A percentile compares a stretch with the other conserved stretches of the same genome.
Conservation (phyloP, 148 eudicot genomes). For the Vaccinium myrtillus region DNA sequence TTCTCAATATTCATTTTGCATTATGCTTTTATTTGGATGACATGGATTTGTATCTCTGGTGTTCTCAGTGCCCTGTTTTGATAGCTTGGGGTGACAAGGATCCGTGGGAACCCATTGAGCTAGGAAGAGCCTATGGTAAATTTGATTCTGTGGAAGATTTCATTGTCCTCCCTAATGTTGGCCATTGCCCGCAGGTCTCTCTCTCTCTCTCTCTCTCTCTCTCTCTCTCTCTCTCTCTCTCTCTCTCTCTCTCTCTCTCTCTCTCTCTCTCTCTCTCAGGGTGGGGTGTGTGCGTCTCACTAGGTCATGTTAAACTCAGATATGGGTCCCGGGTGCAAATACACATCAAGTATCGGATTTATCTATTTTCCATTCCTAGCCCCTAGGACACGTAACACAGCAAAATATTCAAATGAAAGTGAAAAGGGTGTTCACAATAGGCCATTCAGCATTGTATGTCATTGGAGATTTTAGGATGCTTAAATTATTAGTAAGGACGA, state of each 20-base stretch:
- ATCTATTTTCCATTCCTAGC: background rate
- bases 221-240: constrained; percentile 9
- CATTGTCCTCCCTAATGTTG: constrained; percentile 79
- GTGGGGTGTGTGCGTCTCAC: background rate
- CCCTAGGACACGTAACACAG: background rate
- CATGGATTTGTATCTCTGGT: background rate
- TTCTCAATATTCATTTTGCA: background rate
- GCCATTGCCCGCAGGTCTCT: constrained; percentile 96
- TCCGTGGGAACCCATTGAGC: constrained; percentile 98
- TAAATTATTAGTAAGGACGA: background rate
- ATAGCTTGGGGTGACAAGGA: constrained; percentile 98
- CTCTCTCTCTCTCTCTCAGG: background rate
- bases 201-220: constrained; percentile 20
- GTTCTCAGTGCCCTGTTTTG: constrained; percentile 82
- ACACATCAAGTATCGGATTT: background rate
- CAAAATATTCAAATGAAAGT: background rate
- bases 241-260: constrained; percentile 8
- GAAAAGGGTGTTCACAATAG: background rate
- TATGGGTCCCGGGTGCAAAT: background rate
- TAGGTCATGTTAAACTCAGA: background rate
- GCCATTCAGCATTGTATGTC: background rate
- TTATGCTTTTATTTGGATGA: background rate
- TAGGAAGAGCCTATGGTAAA: constrained; percentile 71
- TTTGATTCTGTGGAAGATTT: constrained; percentile 84
- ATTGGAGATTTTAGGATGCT: background rate